Evolutionary conservation across 164 flowering plant species (phyloP).

Genomic region (Tetrastigma voinierianum): DNA sequence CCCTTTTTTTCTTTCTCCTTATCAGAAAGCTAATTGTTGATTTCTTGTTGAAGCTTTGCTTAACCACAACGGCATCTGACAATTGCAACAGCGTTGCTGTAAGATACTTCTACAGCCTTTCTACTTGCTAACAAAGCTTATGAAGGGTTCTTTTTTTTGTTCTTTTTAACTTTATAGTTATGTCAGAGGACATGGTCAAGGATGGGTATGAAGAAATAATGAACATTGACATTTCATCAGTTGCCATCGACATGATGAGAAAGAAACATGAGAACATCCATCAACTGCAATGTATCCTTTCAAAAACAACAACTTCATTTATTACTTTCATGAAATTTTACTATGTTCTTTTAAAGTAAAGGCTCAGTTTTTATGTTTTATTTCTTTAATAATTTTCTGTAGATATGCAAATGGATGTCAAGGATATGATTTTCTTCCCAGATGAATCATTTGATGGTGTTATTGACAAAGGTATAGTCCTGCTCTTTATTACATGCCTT

Average conservation of each 20-base stretch:
- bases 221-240: slow-evolving; percentile 87
- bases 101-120: not conserved
- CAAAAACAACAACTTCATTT: not conserved
- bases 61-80: not conserved
- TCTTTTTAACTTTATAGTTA: slow-evolving; percentile 44
- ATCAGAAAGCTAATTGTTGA: not conserved
- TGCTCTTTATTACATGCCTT: not conserved
- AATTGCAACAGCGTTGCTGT: not conserved
- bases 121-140: not conserved
- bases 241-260: slow-evolving; percentile 82
- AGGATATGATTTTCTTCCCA: slow-evolving; percentile 83
- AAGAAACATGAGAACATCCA: slow-evolving; percentile 64
- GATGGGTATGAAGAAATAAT: slow-evolving; percentile 85
- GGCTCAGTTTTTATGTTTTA: not conserved
- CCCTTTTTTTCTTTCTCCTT: not conserved
- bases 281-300: slow-evolving; percentile 85
- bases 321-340: not conserved
- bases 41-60: not conserved
- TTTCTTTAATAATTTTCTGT: slow-evolving; percentile 28
- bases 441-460: slow-evolving; percentile 80
- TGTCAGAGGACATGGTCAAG: slow-evolving; percentile 95
- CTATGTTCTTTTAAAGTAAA: not conserved
- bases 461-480: slow-evolving; percentile 75
- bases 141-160: not conserved
- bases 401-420: slow-evolving; percentile 98